Base-by-base conservation (phyloP, 495 filamentous ascomycete genomes). In the Trichoderma orchidacearum region DNA sequence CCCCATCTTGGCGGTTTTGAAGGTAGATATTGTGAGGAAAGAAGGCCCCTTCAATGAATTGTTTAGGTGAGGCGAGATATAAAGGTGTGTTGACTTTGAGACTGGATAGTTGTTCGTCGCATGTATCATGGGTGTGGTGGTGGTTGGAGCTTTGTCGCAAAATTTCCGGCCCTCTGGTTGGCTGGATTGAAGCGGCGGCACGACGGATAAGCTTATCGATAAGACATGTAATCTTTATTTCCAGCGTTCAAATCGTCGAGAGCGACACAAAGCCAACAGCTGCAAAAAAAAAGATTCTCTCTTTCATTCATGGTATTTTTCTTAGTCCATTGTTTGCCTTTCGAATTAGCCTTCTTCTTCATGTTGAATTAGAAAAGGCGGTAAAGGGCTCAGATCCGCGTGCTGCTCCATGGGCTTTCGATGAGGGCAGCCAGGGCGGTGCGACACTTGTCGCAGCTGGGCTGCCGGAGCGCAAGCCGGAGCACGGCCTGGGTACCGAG, bases 1-100 rank as follows among this genome's bases (percentile, higher is more conserved):
- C 28, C 66, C 60, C 67, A 68, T 67, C 15, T 30, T 64, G 58
- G 15, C 45, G 45, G 56, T 54, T 38, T 25, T 36, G n/a, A n/a
- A n/a, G n/a, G n/a, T n/a, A n/a, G n/a, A n/a, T n/a, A n/a, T n/a
- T n/a, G n/a, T n/a, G n/a, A n/a, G n/a, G n/a, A n/a, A n/a, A n/a
- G n/a, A n/a, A n/a, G n/a, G n/a, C n/a, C n/a, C n/a, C n/a, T n/a
- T n/a, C n/a, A n/a, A n/a, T n/a, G n/a, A n/a, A n/a, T n/a, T n/a
- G n/a, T n/a, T n/a, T n/a, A 23, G 21, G 21, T 9, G 41, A 3
- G 2, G 23, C 11, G 41, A 25, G 2, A 23, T 18, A 8, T 8
- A 45, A 31, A 23, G 23, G 55, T 35, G 34, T 36, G 51, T 5
- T 38, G n/a, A 17, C 15, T 15, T 53, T 45, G 59, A 15, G n/a